These are phyloP conservation scores for Diospyros kaki DNA, from an alignment of 148 eudicot genomes.

Conservation along the genomic window DNA sequence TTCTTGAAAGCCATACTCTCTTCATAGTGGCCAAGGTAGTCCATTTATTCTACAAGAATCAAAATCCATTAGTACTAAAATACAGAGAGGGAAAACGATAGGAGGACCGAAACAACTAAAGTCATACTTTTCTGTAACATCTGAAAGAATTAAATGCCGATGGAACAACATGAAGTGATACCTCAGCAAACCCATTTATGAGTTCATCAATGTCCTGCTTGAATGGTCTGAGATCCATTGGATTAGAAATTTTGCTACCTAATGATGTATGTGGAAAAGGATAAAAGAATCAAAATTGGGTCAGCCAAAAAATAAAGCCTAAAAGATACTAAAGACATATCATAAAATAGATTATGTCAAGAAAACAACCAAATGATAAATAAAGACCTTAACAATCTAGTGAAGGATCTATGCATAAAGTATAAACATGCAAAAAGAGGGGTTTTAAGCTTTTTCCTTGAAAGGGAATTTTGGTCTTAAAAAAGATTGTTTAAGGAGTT, in stretches of 20 bases:
- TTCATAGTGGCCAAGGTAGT: conserved; percentile 57
- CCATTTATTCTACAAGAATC: conserved; percentile 33
- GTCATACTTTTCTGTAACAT: background rate
- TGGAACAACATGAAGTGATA: conserved; percentile 15
- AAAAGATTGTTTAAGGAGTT: no score
- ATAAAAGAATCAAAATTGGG: no score
- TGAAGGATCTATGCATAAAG: no score
- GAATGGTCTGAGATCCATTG: conserved; percentile 54
- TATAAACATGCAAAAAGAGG: no score
- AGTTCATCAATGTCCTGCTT: conserved; percentile 80
- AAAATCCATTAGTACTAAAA: conserved; percentile 2
- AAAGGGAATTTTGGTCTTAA: no score
- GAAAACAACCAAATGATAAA: background rate
- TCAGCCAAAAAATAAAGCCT: background rate
- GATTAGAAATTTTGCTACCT: background rate
- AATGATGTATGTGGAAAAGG: background rate
- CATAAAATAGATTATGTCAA: background rate
- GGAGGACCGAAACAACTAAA: no score
- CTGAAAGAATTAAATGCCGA: background rate
- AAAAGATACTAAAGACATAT: background rate
- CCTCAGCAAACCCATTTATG: conserved; percentile 58
- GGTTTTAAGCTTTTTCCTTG: no score
- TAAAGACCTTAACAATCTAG: no score
- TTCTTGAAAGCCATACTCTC: conserved; percentile 62
- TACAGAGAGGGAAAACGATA: background rate